Evolutionary conservation across 2,329 filamentous ascomycete species (phyloP).

Genomic region (Fusarium foetens): DNA sequence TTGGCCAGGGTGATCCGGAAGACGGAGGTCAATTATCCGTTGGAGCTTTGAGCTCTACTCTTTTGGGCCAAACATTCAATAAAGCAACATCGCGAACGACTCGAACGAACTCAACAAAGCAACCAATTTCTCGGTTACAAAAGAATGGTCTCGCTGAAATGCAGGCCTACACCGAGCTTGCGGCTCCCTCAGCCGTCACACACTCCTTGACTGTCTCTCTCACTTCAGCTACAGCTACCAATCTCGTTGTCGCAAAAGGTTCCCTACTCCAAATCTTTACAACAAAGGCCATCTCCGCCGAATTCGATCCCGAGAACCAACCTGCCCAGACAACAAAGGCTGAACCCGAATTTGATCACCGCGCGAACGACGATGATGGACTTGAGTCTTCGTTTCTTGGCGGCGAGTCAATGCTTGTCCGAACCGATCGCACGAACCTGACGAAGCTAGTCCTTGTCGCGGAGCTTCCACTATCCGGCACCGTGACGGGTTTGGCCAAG

Average conservation of each 20-base stretch:
- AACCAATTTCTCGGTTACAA: slow-evolving; percentile 34
- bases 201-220: slow-evolving; percentile 86
- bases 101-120: not conserved
- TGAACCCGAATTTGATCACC: slow-evolving; percentile 61
- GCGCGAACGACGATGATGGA: slow-evolving; percentile 69
- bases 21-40: slow-evolving; percentile 27
- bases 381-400: slow-evolving; percentile 74
- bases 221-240: slow-evolving; percentile 77
- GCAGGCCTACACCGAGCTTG: slow-evolving; percentile 98
- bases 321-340: slow-evolving; percentile 52
- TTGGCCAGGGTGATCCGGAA: not conserved
- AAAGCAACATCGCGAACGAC: slow-evolving; percentile 27
- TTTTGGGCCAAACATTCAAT: slow-evolving; percentile 35
- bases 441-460: slow-evolving; percentile 86
- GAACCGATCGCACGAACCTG: slow-evolving; percentile 71
- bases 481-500: slow-evolving; percentile 82
- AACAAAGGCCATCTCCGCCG: slow-evolving; percentile 72
- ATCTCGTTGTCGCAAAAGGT: slow-evolving; percentile 90
- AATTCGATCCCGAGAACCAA: slow-evolving; percentile 62
- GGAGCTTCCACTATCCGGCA: slow-evolving; percentile 86
- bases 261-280: slow-evolving; percentile 93
- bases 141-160: slow-evolving; percentile 64
- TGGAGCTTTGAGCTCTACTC: slow-evolving; percentile 32
- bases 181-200: slow-evolving; percentile 92
- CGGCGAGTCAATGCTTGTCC: slow-evolving; percentile 68